Base-by-base conservation (phyloP, 1,139 yeast genomes). In the Saccharomyces pastorianus region DNA sequence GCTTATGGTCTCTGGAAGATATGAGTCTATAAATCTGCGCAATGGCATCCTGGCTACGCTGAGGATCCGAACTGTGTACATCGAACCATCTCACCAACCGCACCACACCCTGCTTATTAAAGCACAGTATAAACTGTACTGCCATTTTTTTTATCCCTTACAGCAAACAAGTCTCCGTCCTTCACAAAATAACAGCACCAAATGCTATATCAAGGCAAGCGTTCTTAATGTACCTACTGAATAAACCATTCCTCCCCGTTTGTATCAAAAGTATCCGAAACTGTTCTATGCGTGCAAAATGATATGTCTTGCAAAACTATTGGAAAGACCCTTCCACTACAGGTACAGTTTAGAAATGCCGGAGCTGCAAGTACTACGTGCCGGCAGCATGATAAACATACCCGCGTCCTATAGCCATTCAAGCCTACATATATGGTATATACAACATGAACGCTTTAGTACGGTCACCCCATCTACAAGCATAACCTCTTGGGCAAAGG, bases 31-130 rank as follows among this genome's bases (percentile, higher is more conserved):
- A 96, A n/a, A 90, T 84, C 51, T 87, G 66, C 13, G 65, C 62
- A 20, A 67, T 64, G 29, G 57, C 53, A 14, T 61, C 67, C 47
- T 59, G 65, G 3, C 64, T 59, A 42, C 58, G 59, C 17, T 55
- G 53, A 4, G 59, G 55, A 28, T 58, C 74, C 13, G 70, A 60
- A 51, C 71, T 71, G 3, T 26, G 51, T 29, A 28, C 31, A 13
- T 72, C 69, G 63, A 78, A 93, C 95, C 96, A 91, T 68, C 89
- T 86, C 23, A 89, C 85, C 26, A 93, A 74, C 56, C 99, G 79
- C 42, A 93, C 82, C 63, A 88, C 88, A n/a, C 99, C 98, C 71
- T 90, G 97, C 58, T 96, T 79, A 68, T 91, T 93, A 66, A 91
- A 83, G 51, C 93, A 85, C 49, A 91, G 71, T 50, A 91, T 76